Percentiles rank a stretch among this genome's conserved stretches.
phyloP scores from a whole-genome alignment of 768 basidiomycete species.

The Hygrocybe punicea region DNA sequence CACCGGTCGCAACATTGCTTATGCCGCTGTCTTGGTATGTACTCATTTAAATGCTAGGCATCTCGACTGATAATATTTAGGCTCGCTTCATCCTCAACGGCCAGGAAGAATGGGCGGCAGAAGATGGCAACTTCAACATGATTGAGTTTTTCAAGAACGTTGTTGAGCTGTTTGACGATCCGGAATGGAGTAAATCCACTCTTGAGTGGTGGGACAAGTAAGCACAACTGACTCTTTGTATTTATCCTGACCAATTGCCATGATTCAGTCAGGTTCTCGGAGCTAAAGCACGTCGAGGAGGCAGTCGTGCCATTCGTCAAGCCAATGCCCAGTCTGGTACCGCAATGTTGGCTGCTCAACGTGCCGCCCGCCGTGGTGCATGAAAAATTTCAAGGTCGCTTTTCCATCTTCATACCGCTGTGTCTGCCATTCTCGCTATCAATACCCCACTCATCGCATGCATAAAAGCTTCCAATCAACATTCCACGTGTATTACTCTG shows the following conservation, averaged over 20 bases:
- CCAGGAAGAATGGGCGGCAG: background rate
- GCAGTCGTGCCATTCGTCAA: background rate
- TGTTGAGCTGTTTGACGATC: background rate
- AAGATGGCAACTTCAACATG: background rate
- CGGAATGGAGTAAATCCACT: background rate
- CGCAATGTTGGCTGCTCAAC: background rate
- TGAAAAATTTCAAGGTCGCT: too few relatives aligned
- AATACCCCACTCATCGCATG: too few relatives aligned
- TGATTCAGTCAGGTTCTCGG: background rate
- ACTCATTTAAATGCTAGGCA: background rate
- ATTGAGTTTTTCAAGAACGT: background rate
- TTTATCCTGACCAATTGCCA: background rate
- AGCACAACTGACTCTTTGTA: background rate
- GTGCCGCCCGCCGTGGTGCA: background rate
- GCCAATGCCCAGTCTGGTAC: background rate
- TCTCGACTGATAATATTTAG: background rate
- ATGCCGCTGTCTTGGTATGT: conserved; percentile 1
- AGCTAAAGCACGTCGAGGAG: background rate
- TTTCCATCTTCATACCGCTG: too few relatives aligned
- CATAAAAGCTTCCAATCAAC: too few relatives aligned
- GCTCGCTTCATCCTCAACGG: background rate
- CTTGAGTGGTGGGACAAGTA: conserved; percentile 1
- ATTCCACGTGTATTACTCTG: too few relatives aligned
- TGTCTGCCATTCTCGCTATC: too few relatives aligned
- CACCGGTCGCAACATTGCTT: background rate